A percentile compares a stretch with the other conserved stretches of the same genome.
These are phyloP conservation scores for Dactylellina sp. DNA, from an alignment of 2,329 filamentous ascomycete genomes.

Conservation along the genomic window DNA sequence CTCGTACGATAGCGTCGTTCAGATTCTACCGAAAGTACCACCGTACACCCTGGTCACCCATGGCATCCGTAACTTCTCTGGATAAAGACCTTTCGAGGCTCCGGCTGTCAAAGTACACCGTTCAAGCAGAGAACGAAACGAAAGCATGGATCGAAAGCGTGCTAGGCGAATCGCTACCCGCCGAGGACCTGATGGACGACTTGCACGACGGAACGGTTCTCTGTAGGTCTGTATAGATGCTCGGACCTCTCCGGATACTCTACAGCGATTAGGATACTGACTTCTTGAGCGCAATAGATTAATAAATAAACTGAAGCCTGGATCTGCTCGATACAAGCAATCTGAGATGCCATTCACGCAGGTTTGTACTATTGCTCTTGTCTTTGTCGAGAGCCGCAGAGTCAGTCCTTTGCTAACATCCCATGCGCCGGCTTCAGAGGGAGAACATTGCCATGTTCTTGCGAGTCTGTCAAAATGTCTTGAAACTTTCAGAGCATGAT, in stretches of 20 bases:
- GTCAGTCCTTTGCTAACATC: too few species aligned
- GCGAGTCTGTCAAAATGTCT: constrained; percentile 81
- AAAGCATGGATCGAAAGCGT: constrained; percentile 85
- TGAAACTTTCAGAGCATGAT: constrained; percentile 92
- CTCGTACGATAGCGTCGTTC: constrained; percentile 35
- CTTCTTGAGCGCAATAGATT: constrained; percentile 17
- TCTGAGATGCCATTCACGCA: constrained; percentile 98
- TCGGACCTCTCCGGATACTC: constrained; percentile 22
- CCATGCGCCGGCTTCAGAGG: constrained; percentile 63
- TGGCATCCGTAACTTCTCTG: constrained; percentile 93
- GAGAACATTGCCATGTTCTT: constrained; percentile 99
- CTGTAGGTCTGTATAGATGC: constrained; percentile 76
- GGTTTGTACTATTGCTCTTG: constrained; percentile 15
- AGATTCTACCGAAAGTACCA: constrained; percentile 35
- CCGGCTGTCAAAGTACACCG: constrained; percentile 92
- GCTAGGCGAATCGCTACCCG: constrained; percentile 77
- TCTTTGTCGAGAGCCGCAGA: too few species aligned
- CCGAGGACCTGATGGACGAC: constrained; percentile 79
- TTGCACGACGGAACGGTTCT: constrained; percentile 91
- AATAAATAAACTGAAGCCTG: constrained; percentile 39
- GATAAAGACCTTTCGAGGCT: constrained; percentile 95
- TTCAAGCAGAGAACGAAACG: constrained; percentile 86
- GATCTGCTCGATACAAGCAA: constrained; percentile 74
- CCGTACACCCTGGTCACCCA: constrained; percentile 63
- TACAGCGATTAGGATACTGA: not conserved